Conservation (phyloP, 306 rosid genomes). For the Prunus armeniaca region DNA sequence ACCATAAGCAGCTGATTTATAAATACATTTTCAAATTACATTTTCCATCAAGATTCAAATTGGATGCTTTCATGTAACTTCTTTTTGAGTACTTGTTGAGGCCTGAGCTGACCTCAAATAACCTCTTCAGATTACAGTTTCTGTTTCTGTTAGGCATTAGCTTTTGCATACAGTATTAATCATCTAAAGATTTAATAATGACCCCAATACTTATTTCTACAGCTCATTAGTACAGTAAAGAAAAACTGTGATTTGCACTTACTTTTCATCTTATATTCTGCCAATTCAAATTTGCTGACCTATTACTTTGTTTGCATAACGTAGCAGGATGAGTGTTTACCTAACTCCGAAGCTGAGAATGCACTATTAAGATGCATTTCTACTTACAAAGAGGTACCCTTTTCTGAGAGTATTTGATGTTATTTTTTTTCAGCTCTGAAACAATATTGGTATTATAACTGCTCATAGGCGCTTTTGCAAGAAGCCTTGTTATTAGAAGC, state of each 20-base stretch:
- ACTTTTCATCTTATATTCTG: neutral
- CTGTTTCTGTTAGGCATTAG: neutral
- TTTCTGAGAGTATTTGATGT: too few species aligned
- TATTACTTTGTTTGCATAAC: slow-evolving; percentile 8
- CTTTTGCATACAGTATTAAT: neutral
- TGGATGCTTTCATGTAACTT: neutral
- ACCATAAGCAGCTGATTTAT: too few species aligned
- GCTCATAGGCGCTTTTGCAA: too few species aligned
- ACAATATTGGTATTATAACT: too few species aligned
- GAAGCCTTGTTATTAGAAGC: too few species aligned
- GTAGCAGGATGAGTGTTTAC: slow-evolving; percentile 42
- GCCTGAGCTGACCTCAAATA: neutral
- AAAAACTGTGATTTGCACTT: neutral
- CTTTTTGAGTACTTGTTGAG: neutral
- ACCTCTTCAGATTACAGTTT: too few species aligned
- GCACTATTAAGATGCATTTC: slow-evolving; percentile 58
- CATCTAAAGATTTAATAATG: neutral
- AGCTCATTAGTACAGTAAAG: neutral
- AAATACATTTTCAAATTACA: too few species aligned
- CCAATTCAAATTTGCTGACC: neutral
- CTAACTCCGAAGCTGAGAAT: slow-evolving; percentile 40
- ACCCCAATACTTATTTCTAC: neutral
- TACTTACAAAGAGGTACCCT: slow-evolving; percentile 64
- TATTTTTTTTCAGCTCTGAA: too few species aligned
- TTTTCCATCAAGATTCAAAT: neutral